These are phyloP conservation scores for Aegilops umbellulata DNA, from an alignment of 176 grass and related monocot species.

Conservation along the genomic window DNA sequence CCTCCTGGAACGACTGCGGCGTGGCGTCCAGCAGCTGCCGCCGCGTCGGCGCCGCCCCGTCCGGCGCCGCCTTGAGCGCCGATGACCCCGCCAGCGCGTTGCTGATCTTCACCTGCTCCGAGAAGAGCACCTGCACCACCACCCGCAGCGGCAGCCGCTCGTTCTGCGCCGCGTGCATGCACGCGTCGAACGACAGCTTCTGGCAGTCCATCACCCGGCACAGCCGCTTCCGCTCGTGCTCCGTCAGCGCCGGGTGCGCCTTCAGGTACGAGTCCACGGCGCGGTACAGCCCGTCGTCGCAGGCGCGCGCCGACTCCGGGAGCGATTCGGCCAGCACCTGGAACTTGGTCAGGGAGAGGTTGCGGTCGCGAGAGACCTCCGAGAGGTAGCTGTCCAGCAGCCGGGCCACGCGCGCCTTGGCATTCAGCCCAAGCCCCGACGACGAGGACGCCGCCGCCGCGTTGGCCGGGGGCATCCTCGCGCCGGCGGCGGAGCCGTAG, in stretches of 20 bases:
- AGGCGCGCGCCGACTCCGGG: conserved; percentile 76
- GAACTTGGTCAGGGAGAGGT: conserved; percentile 91
- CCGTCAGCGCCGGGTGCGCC: conserved; percentile 87
- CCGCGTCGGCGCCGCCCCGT: conserved; percentile 25
- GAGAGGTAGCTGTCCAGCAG: conserved; percentile 93
- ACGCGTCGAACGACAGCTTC: conserved; percentile 96
- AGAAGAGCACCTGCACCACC: conserved; percentile 99
- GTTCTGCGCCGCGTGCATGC: conserved; percentile 98
- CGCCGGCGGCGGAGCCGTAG: conserved; percentile 9
- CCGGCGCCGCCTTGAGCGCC: conserved; percentile 16
- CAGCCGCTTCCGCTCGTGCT: conserved; percentile 89
- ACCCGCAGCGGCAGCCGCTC: conserved; percentile 94
- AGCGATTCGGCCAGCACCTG: conserved; percentile 91
- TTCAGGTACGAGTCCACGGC: conserved; percentile 99
- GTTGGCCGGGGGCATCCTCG: neutral
- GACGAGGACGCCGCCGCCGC: conserved; percentile 1
- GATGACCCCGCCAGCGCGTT: conserved; percentile 70
- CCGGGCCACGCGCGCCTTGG: conserved; percentile 77
- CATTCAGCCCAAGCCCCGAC: conserved; percentile 33
- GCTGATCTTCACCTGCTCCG: conserved; percentile 95
- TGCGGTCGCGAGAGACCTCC: conserved; percentile 91
- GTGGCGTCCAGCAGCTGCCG: conserved; percentile 88
- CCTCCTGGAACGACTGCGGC: conserved; percentile 97
- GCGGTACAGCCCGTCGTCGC: conserved; percentile 91
- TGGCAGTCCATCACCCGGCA: conserved; percentile 99